Percentiles rank a stretch among this genome's conserved stretches.
Evolutionary conservation across 75 land plant species (phyloP).

Genomic region (Larix kaempferi): DNA sequence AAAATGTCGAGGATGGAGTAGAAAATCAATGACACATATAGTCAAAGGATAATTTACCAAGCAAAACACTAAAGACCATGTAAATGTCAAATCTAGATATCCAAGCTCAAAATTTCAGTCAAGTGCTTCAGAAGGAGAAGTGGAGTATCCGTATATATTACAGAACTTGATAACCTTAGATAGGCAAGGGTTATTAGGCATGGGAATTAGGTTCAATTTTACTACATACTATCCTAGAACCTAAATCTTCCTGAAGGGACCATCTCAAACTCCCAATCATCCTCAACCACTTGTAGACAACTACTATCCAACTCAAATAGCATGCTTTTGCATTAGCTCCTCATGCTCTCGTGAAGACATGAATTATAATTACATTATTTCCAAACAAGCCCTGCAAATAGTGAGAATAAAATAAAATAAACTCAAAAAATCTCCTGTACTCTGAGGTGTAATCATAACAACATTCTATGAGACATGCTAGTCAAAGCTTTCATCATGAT

Average conservation of each 20-base stretch:
- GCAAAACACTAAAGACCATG: neutral
- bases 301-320: neutral
- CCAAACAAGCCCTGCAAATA: neutral
- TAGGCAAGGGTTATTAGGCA: neutral
- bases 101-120: neutral
- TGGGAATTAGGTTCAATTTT: neutral
- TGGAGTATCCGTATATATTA: neutral
- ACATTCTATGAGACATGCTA: slow-evolving; percentile 1
- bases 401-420: neutral
- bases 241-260: neutral
- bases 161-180: neutral
- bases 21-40: neutral
- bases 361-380: neutral
- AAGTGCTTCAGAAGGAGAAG: neutral
- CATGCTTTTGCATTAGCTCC: neutral
- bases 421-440: neutral
- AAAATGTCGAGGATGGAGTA: neutral
- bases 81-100: neutral
- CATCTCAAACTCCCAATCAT: neutral
- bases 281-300: neutral
- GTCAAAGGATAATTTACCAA: neutral
- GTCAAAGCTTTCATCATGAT: neutral
- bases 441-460: neutral
- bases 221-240: neutral
- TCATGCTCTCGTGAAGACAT: neutral